Evolutionary conservation across 2,329 filamentous ascomycete genomes (phyloP).

Genomic region (Trichoderma sp.): DNA sequence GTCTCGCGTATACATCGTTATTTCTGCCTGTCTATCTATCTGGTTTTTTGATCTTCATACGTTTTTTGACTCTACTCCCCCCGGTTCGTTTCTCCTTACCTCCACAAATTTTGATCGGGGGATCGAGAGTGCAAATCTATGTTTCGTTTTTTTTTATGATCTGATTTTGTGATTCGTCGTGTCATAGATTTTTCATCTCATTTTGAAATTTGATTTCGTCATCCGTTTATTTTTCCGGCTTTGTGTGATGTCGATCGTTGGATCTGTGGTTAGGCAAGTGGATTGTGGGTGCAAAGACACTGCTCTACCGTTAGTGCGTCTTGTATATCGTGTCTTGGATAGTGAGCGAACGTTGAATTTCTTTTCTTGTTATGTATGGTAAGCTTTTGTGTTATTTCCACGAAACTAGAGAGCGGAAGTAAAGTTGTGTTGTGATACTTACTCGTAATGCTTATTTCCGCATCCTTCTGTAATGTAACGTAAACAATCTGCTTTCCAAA

Average conservation of each 20-base stretch:
- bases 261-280: neutral
- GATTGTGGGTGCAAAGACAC: neutral
- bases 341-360: neutral
- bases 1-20: neutral
- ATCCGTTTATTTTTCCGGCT: neutral
- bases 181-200: neutral
- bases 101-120: neutral
- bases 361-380: neutral
- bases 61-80: neutral
- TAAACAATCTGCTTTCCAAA: neutral
- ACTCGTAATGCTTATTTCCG: neutral
- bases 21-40: neutral
- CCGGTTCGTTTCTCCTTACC: neutral
- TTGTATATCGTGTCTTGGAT: neutral
- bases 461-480: neutral
- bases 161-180: neutral
- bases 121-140: neutral
- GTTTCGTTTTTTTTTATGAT: neutral
- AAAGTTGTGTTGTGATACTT: neutral
- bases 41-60: no score
- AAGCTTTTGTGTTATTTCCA: neutral
- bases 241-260: neutral
- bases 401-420: neutral
- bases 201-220: neutral
- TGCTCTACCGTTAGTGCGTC: neutral